Evolutionary conservation across 495 filamentous ascomycete species (phyloP), one percentile per base, ranked within the genome.

Genomic region (Lasiosphaeris hirsuta): DNA sequence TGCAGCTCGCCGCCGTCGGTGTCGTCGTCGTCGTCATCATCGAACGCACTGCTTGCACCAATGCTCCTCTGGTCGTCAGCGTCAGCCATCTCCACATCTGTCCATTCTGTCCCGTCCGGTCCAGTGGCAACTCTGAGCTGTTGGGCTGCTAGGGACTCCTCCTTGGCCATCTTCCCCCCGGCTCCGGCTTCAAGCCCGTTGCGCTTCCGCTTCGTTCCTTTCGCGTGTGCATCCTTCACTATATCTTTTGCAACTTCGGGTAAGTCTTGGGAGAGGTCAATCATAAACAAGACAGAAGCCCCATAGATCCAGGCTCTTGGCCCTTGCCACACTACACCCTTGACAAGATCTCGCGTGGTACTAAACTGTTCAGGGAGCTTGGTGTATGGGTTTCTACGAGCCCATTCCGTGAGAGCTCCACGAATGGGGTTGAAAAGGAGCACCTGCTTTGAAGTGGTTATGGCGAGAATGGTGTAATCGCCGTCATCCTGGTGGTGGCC

Each of bases 251-350:
- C 58, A 56, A 15, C 50, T 56, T 57, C 46, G 33, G 54, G 54
- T 3, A 96, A 77, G 65, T 97, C 87, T 52, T 81, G 80, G 6
- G 80, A 81, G 5, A 96, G 66, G 69, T 97, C 90, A 57, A 97
- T 83, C 92, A 97, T 97, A 81, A 88, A 96, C 51, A 99, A 67
- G 82, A 91, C 97, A 0, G 82, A 83, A 7, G 79, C 78, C 10
- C 91, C 92, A 68, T 93, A 96, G 7, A 97, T 69, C 92, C 94
- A 97, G 2, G 93, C 71, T 5, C 92, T 80, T 19, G 72, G 75
- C 2, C 87, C 72, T 66, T 96, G 90, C 92, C 95, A 99, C 17
- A 96, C 66, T 43, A 86, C 84, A 14, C 92, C 91, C 74, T 90
- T 90, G 15, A 86, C 86, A 40, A 87, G 79, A 68, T 96, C 90